Percentiles rank a stretch among this genome's conserved stretches.
Evolutionary conservation across 306 rosid genomes (phyloP).

Genomic region (Gillenia trifoliata): DNA sequence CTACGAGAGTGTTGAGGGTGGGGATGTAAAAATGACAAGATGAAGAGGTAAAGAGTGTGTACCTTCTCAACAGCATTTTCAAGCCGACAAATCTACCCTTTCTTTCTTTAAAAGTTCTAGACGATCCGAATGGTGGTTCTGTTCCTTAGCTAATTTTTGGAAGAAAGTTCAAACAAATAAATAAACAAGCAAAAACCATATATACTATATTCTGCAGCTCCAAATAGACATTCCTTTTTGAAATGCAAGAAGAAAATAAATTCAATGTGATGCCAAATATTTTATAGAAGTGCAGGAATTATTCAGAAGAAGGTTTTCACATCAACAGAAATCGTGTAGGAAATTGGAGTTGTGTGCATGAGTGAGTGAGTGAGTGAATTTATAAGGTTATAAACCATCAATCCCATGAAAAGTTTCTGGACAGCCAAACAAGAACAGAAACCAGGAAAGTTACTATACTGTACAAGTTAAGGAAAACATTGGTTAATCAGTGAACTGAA

Average conservation of each 20-base stretch:
- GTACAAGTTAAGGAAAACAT: too few relatives aligned
- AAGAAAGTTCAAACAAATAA: too few relatives aligned
- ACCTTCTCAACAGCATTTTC: constrained; percentile 41
- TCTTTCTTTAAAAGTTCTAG: constrained; percentile 45
- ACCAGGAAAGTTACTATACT: neutral
- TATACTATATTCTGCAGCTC: too few relatives aligned
- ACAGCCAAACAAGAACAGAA: neutral
- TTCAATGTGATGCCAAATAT: neutral
- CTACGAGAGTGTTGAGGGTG: neutral
- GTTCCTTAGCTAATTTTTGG: constrained; percentile 47
- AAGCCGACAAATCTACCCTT: constrained; percentile 24
- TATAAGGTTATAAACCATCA: neutral
- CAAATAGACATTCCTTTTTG: too few relatives aligned
- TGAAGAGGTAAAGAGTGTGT: constrained; percentile 5
- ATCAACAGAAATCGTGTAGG: constrained; percentile 1
- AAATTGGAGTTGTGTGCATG: neutral
- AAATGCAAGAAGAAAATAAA: neutral
- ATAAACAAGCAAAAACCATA: too few relatives aligned
- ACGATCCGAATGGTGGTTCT: constrained; percentile 36
- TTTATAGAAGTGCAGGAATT: neutral
- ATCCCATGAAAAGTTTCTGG: neutral
- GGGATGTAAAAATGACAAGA: neutral
- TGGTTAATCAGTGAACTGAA: too few relatives aligned
- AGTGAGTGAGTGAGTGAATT: neutral
- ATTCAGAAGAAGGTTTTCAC: neutral